Evolutionary conservation across 2,329 filamentous ascomycete species (phyloP).

Genomic region (Penicillium thymicola): DNA sequence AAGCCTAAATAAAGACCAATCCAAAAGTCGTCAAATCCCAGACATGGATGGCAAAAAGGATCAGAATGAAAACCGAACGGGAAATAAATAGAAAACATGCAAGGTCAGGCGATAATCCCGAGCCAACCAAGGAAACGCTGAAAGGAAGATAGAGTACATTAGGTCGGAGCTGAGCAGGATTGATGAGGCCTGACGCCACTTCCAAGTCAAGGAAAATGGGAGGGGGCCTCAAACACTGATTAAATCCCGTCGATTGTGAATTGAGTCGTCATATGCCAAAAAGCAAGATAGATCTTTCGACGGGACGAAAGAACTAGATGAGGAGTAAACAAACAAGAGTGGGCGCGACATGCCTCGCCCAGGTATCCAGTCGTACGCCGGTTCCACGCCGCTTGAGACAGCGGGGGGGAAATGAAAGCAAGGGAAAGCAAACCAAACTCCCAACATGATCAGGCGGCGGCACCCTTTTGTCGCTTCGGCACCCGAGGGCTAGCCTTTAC

Average conservation of each 20-base stretch:
- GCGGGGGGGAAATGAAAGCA: conserved; percentile 8
- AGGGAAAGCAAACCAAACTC: conserved; percentile 11
- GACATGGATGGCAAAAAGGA: conserved; percentile 12
- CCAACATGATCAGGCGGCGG: conserved; percentile 27
- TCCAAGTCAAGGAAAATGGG: conserved; percentile 3
- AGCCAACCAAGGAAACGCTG: conserved; percentile 25
- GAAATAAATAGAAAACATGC: conserved; percentile 16
- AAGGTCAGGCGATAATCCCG: conserved; percentile 17
- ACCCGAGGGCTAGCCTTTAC: conserved; percentile 49
- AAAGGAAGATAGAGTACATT: conserved; percentile 32
- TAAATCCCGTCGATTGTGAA: conserved; percentile 15
- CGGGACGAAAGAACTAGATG: conserved; percentile 6
- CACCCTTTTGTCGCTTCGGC: conserved; percentile 48
- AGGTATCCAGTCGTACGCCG: conserved; percentile 33
- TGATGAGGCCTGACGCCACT: conserved; percentile 13
- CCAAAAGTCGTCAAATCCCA: conserved; percentile 21
- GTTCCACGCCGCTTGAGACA: conserved; percentile 25
- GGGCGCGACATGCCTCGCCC: conserved; percentile 20
- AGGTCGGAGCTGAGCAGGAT: conserved; percentile 22
- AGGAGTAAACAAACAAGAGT: conserved; percentile 17
- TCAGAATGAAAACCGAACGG: conserved; percentile 8
- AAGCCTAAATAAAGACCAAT: conserved; percentile 16
- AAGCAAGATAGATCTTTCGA: conserved; percentile 6
- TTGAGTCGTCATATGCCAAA: conserved; percentile 22
- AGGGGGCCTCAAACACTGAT: conserved; percentile 12